Evolutionary conservation across 768 basidiomycete genomes (phyloP).

Genomic region (Panus rudis): DNA sequence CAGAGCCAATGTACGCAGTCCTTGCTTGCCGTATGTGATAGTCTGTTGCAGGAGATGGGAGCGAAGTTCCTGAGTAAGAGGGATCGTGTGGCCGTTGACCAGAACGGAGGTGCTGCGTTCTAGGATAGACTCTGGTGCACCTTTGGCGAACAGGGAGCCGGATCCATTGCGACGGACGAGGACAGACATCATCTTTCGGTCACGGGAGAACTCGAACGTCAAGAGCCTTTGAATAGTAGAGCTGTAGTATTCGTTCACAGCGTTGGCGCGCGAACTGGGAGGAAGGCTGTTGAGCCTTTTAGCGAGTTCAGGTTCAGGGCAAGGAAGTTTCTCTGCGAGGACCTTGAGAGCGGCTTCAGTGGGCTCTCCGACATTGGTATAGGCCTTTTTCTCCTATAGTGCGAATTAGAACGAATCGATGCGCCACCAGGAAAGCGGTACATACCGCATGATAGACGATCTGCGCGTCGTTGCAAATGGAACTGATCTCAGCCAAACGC

Average conservation of each 20-base stretch:
- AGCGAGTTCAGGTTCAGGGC: conserved; percentile 49
- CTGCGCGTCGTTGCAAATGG: conserved; percentile 94
- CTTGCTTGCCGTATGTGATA: conserved; percentile 66
- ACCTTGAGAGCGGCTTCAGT: conserved; percentile 97
- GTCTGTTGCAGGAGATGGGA: conserved; percentile 56
- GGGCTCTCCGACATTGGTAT: conserved; percentile 88
- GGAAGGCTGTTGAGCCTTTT: conserved; percentile 52
- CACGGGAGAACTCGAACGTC: conserved; percentile 96
- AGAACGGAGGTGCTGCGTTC: conserved; percentile 78
- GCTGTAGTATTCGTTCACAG: conserved; percentile 81
- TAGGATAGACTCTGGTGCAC: conserved; percentile 92
- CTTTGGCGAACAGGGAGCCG: conserved; percentile 89
- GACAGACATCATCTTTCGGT: conserved; percentile 99
- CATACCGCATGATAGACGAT: conserved; percentile 76
- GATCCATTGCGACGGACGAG: conserved; percentile 62
- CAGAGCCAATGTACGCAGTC: conserved; percentile 86
- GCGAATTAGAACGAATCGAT: conserved; percentile 1
- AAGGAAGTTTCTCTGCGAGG: conserved; percentile 89
- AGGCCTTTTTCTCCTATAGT: conserved; percentile 66
- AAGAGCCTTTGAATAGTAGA: conserved; percentile 68
- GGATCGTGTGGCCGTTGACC: conserved; percentile 54
- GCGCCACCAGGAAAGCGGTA: neutral
- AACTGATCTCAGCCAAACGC: conserved; percentile 83
- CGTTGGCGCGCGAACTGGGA: conserved; percentile 62
- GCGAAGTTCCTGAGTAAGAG: conserved; percentile 59